phyloP scores from a whole-genome alignment of 2,329 filamentous ascomycete genomes.

The Fusarium hostae region DNA sequence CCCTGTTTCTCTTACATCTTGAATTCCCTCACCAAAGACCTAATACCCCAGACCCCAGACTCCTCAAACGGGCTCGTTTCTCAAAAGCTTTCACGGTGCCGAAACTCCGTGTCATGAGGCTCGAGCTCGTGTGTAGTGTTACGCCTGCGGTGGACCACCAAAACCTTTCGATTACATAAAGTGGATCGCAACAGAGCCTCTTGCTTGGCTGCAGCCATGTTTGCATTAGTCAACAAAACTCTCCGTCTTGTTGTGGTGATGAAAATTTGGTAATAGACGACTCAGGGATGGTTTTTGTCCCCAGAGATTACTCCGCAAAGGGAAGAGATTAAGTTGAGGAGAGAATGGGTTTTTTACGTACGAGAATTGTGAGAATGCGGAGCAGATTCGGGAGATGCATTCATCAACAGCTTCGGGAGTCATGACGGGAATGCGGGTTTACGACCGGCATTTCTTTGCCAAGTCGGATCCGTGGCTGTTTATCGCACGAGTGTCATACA shows the following conservation, averaged over 20 bases:
- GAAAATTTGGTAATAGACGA: slow-evolving; percentile 13
- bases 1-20: slow-evolving; percentile 26
- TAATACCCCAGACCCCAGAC: slow-evolving; percentile 34
- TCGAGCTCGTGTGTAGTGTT: slow-evolving; percentile 24
- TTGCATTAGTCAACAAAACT: slow-evolving; percentile 39
- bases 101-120: slow-evolving; percentile 34
- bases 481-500: slow-evolving; percentile 24
- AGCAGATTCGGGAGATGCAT: background rate
- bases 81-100: slow-evolving; percentile 17
- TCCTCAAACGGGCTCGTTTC: background rate
- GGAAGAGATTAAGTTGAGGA: slow-evolving; percentile 39
- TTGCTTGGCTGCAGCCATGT: slow-evolving; percentile 36
- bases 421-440: background rate
- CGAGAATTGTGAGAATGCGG: slow-evolving; percentile 29
- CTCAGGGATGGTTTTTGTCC: slow-evolving; percentile 7
- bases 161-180: slow-evolving; percentile 35
- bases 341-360: slow-evolving; percentile 30
- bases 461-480: slow-evolving; percentile 12
- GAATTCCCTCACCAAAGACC: slow-evolving; percentile 26
- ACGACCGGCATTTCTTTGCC: slow-evolving; percentile 5
- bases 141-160: slow-evolving; percentile 13
- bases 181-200: slow-evolving; percentile 31
- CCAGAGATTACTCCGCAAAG: slow-evolving; percentile 37
- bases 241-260: background rate
- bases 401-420: background rate